A percentile compares a stretch with the other conserved stretches of the same genome.
These are phyloP conservation scores for Aphanomyces euteiches DNA, from an alignment of 352 stramenopile genomes.

Conservation along the genomic window DNA sequence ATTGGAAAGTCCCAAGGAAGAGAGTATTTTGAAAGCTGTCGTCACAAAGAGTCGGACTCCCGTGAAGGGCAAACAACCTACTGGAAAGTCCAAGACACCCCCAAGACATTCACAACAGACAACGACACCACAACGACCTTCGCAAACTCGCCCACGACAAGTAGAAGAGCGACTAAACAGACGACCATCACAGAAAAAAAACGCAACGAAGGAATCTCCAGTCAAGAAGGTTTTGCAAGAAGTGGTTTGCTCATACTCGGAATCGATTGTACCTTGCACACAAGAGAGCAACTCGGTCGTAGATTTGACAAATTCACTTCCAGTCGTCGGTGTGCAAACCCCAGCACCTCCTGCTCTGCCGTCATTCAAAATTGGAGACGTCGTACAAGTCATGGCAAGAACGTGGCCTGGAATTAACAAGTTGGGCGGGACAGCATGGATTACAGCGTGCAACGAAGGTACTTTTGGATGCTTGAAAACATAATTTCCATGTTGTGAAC, in stretches of 20 bases:
- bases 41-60: background rate
- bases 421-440: slow-evolving; percentile 77
- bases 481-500: slow-evolving; percentile 2
- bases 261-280: slow-evolving; percentile 18
- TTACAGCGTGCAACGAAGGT: slow-evolving; percentile 57
- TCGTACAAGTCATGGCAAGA: slow-evolving; percentile 81
- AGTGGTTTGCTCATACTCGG: background rate
- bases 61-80: background rate
- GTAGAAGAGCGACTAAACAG: too few relatives aligned
- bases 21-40: too few relatives aligned
- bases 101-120: too few relatives aligned
- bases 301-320: background rate
- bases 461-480: background rate
- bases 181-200: too few relatives aligned
- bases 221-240: too few relatives aligned
- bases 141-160: too few relatives aligned
- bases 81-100: background rate
- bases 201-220: too few relatives aligned
- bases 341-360: background rate
- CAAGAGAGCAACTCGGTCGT: slow-evolving; percentile 14
- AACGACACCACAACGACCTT: too few relatives aligned
- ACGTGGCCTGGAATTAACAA: slow-evolving; percentile 92
- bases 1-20: slow-evolving; percentile 31
- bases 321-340: background rate
- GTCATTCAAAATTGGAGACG: slow-evolving; percentile 49